Conservation (phyloP, 805 yeast genomes). For the Cyberlindnera petersonii region DNA sequence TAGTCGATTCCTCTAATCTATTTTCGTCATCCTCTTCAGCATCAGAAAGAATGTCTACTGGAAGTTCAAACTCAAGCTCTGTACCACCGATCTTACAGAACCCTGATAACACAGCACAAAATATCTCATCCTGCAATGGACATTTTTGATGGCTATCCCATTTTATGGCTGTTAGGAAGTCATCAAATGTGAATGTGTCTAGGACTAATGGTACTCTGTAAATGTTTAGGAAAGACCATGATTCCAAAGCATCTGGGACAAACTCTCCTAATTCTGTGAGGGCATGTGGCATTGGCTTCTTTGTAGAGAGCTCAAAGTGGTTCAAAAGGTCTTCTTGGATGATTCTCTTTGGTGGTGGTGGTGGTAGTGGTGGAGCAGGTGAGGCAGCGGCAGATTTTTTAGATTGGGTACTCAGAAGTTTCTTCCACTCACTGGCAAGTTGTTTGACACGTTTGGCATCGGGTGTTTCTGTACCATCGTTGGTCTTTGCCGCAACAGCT, state of each 20-base stretch:
- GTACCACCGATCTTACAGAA: conserved; percentile 45
- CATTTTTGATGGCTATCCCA: conserved; percentile 46
- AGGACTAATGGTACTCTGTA: conserved; percentile 59
- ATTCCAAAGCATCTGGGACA: conserved; percentile 49
- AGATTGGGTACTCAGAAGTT: conserved; percentile 3
- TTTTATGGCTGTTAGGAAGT: conserved; percentile 48
- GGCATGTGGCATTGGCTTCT: conserved; percentile 22
- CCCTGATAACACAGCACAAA: conserved; percentile 58
- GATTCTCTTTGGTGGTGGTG: conserved; percentile 19
- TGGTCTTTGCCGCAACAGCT: conserved; percentile 1
- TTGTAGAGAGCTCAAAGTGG: conserved; percentile 16
- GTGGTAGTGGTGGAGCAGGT: conserved; percentile 2
- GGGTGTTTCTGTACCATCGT: conserved; percentile 9
- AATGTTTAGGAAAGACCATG: conserved; percentile 73
- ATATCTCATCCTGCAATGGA: conserved; percentile 58
- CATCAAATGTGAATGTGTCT: conserved; percentile 80
- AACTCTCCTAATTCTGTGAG: conserved; percentile 16
- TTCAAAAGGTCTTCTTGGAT: conserved; percentile 23
- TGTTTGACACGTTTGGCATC: conserved; percentile 8
- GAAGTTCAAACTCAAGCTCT: conserved; percentile 29
- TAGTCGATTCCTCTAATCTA: too few species aligned
- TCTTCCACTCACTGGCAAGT: conserved; percentile 4
- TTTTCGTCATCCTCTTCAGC: conserved; percentile 1
- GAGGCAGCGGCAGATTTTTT: neutral
- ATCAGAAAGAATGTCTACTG: conserved; percentile 22